A percentile compares a stretch with the other conserved stretches of the same genome.
phyloP scores from a whole-genome alignment of 345 rosid species.

The Camelina sativa region DNA sequence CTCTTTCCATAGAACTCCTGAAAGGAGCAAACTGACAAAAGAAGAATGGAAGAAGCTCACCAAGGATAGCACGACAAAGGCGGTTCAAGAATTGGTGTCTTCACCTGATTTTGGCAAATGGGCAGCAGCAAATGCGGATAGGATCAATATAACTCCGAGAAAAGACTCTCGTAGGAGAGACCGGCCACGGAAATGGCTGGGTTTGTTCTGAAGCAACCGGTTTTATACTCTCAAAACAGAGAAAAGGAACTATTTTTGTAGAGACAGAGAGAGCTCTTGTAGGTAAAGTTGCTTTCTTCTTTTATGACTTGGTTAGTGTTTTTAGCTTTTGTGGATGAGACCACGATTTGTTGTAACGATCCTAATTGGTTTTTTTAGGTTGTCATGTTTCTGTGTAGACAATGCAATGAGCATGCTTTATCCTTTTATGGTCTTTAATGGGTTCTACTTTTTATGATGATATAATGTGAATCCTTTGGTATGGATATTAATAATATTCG shows the following conservation, averaged over 20 bases:
- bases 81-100: constrained; percentile 70
- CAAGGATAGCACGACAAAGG: constrained; percentile 60
- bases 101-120: constrained; percentile 84
- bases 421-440: background rate
- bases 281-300: constrained; percentile 33
- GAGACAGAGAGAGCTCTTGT: constrained; percentile 1
- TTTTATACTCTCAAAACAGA: constrained; percentile 2
- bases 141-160: constrained; percentile 68
- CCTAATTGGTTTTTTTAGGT: constrained; percentile 25
- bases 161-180: constrained; percentile 37
- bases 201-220: constrained; percentile 46
- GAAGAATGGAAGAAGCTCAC: constrained; percentile 69
- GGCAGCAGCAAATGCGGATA: constrained; percentile 79
- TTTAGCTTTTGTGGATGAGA: constrained; percentile 27
- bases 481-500: constrained; percentile 11
- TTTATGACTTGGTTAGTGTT: constrained; percentile 30
- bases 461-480: background rate
- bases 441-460: constrained; percentile 4
- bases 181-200: constrained; percentile 55
- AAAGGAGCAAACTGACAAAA: constrained; percentile 63
- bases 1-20: constrained; percentile 69
- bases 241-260: background rate
- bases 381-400: constrained; percentile 38
- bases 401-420: constrained; percentile 18
- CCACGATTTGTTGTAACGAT: constrained; percentile 36